Percentiles rank a stretch among this genome's conserved stretches.
Evolutionary conservation across 1,284 basidiomycete species (phyloP).

Genomic region (Moniliophthora roreri): DNA sequence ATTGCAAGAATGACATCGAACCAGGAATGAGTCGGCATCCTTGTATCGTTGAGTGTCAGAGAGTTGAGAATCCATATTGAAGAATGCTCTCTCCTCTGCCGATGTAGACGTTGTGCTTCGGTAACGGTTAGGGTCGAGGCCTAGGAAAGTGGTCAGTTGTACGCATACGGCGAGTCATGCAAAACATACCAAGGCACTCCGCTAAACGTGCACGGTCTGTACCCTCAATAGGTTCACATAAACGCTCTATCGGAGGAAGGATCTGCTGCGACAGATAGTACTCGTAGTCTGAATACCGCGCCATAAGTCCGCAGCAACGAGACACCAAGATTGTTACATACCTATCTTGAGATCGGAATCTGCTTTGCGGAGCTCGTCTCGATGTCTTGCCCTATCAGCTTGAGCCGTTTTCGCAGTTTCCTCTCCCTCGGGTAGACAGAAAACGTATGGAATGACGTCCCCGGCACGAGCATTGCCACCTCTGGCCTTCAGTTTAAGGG

Average conservation of each 20-base stretch:
- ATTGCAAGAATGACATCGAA: constrained; percentile 78
- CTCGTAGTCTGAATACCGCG: constrained; percentile 78
- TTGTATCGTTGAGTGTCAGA: constrained; percentile 88
- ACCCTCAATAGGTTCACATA: constrained; percentile 96
- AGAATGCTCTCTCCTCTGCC: constrained; percentile 70
- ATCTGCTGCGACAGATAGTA: constrained; percentile 93
- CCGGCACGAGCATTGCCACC: constrained; percentile 82
- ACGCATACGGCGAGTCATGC: not conserved
- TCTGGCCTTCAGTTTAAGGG: constrained; percentile 85
- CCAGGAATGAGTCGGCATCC: constrained; percentile 65
- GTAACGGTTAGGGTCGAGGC: constrained; percentile 86
- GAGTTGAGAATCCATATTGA: constrained; percentile 87
- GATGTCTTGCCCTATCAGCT: constrained; percentile 91
- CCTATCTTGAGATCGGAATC: constrained; percentile 72
- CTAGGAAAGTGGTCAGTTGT: constrained; percentile 34
- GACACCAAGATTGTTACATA: constrained; percentile 32
- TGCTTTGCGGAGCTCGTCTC: constrained; percentile 84
- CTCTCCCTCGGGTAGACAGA: constrained; percentile 81
- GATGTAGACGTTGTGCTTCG: constrained; percentile 42
- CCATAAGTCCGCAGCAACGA: not conserved
- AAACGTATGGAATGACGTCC: constrained; percentile 96
- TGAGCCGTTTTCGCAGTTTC: constrained; percentile 76
- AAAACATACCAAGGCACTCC: constrained; percentile 82
- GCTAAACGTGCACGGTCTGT: constrained; percentile 91
- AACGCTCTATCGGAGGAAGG: constrained; percentile 90